phyloP scores from a whole-genome alignment of 1,139 yeast species.

The Tardiomyces digboiensis region DNA sequence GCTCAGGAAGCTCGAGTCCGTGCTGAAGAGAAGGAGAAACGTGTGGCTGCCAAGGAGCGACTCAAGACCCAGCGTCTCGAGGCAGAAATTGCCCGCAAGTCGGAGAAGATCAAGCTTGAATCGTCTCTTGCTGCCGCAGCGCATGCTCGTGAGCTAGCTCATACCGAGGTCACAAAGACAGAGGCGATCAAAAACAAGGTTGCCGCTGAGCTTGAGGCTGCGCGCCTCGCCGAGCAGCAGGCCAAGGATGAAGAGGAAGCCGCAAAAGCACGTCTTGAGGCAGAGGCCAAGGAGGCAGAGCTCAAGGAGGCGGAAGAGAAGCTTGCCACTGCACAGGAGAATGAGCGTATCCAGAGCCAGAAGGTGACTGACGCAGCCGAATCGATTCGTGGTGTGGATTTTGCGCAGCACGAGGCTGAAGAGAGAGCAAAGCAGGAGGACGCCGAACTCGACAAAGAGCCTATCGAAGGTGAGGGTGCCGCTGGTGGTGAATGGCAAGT shows the following conservation, averaged over 20 bases:
- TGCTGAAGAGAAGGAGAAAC: constrained; percentile 14
- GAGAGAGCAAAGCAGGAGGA: constrained; percentile 10
- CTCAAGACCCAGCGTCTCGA: constrained; percentile 9
- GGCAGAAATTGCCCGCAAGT: constrained; percentile 8
- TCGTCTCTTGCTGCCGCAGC: constrained; percentile 18
- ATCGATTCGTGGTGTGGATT: background rate
- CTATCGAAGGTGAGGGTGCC: background rate
- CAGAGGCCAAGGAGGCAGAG: constrained; percentile 12
- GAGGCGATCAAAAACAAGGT: constrained; percentile 15
- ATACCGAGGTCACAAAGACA: constrained; percentile 18
- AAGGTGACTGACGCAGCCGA: constrained; percentile 9
- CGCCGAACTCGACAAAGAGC: constrained; percentile 6
- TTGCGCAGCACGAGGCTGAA: constrained; percentile 7
- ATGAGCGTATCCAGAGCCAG: constrained; percentile 13
- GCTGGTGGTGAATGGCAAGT: background rate
- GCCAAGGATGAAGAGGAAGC: constrained; percentile 15
- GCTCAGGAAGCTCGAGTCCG: constrained; percentile 5
- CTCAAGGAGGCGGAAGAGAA: constrained; percentile 10
- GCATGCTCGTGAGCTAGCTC: constrained; percentile 18
- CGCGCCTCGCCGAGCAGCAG: constrained; percentile 20
- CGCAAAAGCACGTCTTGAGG: constrained; percentile 12
- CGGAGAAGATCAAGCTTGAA: constrained; percentile 10
- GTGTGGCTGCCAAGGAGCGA: constrained; percentile 7
- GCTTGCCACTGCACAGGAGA: constrained; percentile 9
- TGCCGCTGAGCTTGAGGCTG: constrained; percentile 19